These are phyloP conservation scores for Hanseniaspora nectarophila DNA, from an alignment of 805 yeast species.

Conservation along the genomic window DNA sequence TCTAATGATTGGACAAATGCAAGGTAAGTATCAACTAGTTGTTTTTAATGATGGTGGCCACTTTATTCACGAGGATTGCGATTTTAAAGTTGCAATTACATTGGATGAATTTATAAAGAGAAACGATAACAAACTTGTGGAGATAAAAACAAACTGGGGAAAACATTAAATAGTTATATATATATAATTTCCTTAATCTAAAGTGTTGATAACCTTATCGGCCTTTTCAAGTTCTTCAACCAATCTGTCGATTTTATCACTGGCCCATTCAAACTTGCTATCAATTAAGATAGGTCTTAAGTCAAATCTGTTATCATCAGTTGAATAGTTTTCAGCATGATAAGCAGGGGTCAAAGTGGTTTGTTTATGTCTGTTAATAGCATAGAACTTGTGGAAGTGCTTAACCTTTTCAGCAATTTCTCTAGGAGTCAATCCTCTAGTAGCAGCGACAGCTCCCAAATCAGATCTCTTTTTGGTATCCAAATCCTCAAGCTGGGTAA, in stretches of 20 bases:
- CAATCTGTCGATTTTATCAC: conserved; percentile 71
- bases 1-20: conserved; percentile 93
- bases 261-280: conserved; percentile 82
- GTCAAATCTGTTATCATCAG: conserved; percentile 95
- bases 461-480: conserved; percentile 1
- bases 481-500: conserved; percentile 3
- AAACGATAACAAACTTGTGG: conserved; percentile 28
- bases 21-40: conserved; percentile 83
- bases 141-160: conserved; percentile 34
- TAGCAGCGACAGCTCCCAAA: conserved; percentile 17
- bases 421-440: conserved; percentile 67
- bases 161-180: background rate
- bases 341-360: conserved; percentile 95
- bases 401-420: conserved; percentile 88
- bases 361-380: conserved; percentile 91
- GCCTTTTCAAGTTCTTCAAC: conserved; percentile 40
- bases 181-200: conserved; percentile 3
- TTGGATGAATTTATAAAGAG: conserved; percentile 36
- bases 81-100: conserved; percentile 51
- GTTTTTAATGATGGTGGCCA: conserved; percentile 80
- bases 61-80: conserved; percentile 87
- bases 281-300: conserved; percentile 88
- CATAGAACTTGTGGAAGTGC: conserved; percentile 82
- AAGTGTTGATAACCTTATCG: conserved; percentile 25
- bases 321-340: conserved; percentile 96